Conservation (phyloP, 2,329 filamentous ascomycete species). For the Colletotrichum sp. region DNA sequence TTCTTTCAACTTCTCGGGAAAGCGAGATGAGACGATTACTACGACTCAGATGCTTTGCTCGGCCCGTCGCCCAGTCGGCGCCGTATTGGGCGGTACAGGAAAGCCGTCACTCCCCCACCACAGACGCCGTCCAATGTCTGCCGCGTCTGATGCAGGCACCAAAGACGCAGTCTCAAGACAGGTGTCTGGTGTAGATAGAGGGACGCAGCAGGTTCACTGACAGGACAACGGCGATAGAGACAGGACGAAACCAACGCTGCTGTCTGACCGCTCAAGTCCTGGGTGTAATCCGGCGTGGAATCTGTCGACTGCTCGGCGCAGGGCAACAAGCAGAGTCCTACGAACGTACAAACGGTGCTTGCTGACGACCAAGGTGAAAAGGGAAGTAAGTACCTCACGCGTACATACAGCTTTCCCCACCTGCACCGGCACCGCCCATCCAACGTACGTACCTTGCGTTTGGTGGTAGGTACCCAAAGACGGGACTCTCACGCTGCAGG, state of each 20-base stretch:
- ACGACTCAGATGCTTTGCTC: neutral
- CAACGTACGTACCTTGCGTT: neutral
- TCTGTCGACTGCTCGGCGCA: neutral
- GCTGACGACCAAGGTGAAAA: neutral
- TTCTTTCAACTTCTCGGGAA: neutral
- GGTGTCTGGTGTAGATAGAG: neutral
- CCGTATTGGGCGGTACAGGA: neutral
- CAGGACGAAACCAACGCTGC: neutral
- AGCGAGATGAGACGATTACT: neutral
- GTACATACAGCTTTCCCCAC: neutral
- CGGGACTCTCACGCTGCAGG: neutral
- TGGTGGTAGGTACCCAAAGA: neutral
- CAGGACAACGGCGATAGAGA: neutral
- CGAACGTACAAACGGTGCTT: neutral
- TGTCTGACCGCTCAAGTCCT: neutral
- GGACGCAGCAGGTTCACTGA: neutral
- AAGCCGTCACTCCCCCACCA: neutral
- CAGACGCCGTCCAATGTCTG: constrained; percentile 3
- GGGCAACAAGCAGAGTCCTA: neutral
- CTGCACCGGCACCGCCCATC: neutral
- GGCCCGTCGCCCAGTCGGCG: neutral
- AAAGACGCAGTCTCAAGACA: neutral
- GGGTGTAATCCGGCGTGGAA: neutral
- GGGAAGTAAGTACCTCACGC: neutral
- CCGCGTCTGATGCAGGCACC: neutral